These are phyloP conservation scores for Xylaria sp. DNA, from an alignment of 2,329 filamentous ascomycete genomes.

Conservation along the genomic window DNA sequence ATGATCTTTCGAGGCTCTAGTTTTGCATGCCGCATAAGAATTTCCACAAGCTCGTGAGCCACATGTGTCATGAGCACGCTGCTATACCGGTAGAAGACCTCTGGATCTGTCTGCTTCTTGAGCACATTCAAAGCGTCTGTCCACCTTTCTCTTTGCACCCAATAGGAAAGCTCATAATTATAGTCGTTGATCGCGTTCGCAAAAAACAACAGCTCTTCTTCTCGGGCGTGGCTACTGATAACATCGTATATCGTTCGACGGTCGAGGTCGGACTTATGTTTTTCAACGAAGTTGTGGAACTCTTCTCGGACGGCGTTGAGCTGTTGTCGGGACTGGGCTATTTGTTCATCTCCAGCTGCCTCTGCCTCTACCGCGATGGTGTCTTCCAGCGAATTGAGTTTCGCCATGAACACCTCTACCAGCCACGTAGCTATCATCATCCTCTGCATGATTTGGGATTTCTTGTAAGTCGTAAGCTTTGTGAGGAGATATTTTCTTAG, in stretches of 20 bases:
- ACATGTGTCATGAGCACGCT: slow-evolving; percentile 95
- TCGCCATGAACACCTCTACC: slow-evolving; percentile 96
- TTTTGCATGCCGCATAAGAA: slow-evolving; percentile 89
- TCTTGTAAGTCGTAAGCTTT: slow-evolving; percentile 84
- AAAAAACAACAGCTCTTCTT: slow-evolving; percentile 91
- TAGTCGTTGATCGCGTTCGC: slow-evolving; percentile 90
- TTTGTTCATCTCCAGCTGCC: slow-evolving; percentile 75
- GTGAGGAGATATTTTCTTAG: slow-evolving; percentile 88
- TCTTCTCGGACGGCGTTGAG: slow-evolving; percentile 77
- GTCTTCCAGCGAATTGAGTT: slow-evolving; percentile 93
- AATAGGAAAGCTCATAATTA: slow-evolving; percentile 94
- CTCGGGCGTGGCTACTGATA: slow-evolving; percentile 92
- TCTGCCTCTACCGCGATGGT: slow-evolving; percentile 91
- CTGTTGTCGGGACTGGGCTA: slow-evolving; percentile 76
- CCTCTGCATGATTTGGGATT: slow-evolving; percentile 87
- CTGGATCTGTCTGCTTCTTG: slow-evolving; percentile 90
- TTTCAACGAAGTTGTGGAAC: slow-evolving; percentile 87
- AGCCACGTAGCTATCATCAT: slow-evolving; percentile 97
- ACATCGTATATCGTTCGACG: slow-evolving; percentile 94
- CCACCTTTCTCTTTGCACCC: slow-evolving; percentile 97
- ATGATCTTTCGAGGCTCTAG: slow-evolving; percentile 89
- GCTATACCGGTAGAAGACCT: slow-evolving; percentile 96
- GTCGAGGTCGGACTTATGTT: slow-evolving; percentile 88
- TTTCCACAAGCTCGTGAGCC: slow-evolving; percentile 87
- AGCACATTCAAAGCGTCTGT: slow-evolving; percentile 84